These are phyloP conservation scores for Mycena sp. DNA, from an alignment of 1,284 basidiomycete genomes.

Conservation along the genomic window DNA sequence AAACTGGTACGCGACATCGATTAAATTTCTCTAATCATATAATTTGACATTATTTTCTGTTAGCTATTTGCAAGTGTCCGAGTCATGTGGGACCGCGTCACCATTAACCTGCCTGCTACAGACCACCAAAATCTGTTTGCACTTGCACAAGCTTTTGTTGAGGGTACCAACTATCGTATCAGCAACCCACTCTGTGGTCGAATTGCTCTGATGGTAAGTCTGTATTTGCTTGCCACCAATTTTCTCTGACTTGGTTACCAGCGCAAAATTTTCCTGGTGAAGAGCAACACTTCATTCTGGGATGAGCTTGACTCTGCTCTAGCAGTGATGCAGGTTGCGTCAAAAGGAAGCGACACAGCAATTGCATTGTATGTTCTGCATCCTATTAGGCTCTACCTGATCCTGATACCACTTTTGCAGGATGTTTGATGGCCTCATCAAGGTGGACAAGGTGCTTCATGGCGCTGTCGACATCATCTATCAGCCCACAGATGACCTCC, in stretches of 20 bases:
- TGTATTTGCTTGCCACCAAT: too few species aligned
- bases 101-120: too few species aligned
- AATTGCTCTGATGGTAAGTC: too few species aligned
- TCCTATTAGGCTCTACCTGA: neutral
- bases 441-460: conserved; percentile 1
- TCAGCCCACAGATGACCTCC: neutral
- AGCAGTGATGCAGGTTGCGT: neutral
- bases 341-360: neutral
- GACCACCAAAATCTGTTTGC: too few species aligned
- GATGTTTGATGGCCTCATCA: neutral
- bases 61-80: too few species aligned
- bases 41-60: too few species aligned
- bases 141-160: too few species aligned
- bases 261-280: neutral
- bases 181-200: too few species aligned
- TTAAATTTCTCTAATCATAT: too few species aligned
- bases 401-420: neutral
- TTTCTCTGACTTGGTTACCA: neutral
- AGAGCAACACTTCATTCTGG: neutral
- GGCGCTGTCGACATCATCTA: conserved; percentile 4
- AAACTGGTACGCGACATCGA: neutral
- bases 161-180: too few species aligned
- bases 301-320: neutral
- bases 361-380: neutral
- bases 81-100: too few species aligned